Percentiles rank a stretch among this genome's conserved stretches.
Conservation (phyloP, 306 rosid species). For the Ziziphus jujuba region DNA sequence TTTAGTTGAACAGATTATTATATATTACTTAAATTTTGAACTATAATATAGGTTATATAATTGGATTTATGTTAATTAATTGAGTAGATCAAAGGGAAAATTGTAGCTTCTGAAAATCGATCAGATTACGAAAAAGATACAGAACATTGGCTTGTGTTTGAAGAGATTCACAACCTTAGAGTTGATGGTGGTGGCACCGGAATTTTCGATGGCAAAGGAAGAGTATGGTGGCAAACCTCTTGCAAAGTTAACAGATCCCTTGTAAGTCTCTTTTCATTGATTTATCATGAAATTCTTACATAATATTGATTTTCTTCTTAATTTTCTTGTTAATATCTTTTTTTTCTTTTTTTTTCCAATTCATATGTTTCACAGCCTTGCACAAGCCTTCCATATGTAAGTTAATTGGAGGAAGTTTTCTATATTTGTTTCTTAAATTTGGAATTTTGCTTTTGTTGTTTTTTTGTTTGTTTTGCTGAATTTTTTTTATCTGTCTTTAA, state of each 20-base stretch:
- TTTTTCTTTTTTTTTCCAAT: not conserved
- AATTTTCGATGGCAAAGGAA: slow-evolving; percentile 67
- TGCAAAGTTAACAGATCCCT: slow-evolving; percentile 56
- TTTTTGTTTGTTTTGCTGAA: too few relatives aligned
- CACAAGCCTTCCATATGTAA: slow-evolving; percentile 60
- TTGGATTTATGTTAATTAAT: not conserved
- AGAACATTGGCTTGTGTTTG: slow-evolving; percentile 52
- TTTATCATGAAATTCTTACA: not conserved
- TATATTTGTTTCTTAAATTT: too few relatives aligned
- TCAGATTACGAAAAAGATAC: slow-evolving; percentile 41
- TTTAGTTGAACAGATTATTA: too few relatives aligned
- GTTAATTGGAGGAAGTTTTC: too few relatives aligned
- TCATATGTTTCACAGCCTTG: slow-evolving; percentile 39
- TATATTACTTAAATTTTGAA: too few relatives aligned
- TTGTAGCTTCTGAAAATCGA: slow-evolving; percentile 53
- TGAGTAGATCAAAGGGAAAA: slow-evolving; percentile 57
- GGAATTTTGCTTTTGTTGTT: too few relatives aligned
- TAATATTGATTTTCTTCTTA: not conserved
- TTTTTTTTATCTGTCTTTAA: too few relatives aligned
- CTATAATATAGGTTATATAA: not conserved
- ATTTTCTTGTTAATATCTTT: not conserved
- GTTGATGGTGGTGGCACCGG: slow-evolving; percentile 60
- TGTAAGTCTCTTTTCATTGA: slow-evolving; percentile 33
- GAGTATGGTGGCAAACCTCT: slow-evolving; percentile 71
- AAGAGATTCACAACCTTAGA: slow-evolving; percentile 29